Conservation (phyloP, 495 filamentous ascomycete species). For the Bathelium albidoporum region DNA sequence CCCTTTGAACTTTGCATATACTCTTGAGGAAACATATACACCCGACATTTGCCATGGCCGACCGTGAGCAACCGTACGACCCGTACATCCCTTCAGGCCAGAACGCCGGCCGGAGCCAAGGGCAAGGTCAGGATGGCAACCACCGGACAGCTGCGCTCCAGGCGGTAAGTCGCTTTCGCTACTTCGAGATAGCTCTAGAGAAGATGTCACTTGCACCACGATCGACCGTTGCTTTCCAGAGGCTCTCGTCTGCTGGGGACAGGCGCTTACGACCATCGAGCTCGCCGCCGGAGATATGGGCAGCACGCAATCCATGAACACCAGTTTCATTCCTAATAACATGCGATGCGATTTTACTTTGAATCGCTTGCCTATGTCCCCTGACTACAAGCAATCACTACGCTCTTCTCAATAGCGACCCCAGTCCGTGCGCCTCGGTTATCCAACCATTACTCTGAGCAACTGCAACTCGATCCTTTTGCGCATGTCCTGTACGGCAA, state of each 20-base stretch:
- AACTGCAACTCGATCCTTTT: not conserved
- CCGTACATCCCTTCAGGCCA: constrained; percentile 75
- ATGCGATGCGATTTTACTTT: not conserved
- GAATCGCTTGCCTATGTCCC: not conserved
- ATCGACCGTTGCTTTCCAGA: not conserved
- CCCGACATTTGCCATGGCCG: constrained; percentile 48
- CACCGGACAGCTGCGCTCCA: constrained; percentile 64
- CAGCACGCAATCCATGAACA: not conserved
- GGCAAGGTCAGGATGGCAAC: constrained; percentile 47
- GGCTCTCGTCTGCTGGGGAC: not conserved
- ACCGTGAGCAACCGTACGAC: constrained; percentile 72
- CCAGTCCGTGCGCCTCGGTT: not conserved
- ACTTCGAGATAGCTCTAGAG: not conserved
- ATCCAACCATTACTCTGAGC: not conserved
- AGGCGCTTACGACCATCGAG: not conserved
- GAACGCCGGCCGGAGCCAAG: constrained; percentile 36
- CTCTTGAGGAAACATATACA: not conserved
- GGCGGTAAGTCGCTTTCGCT: constrained; percentile 51
- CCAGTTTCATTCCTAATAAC: not conserved
- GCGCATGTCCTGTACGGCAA: not conserved
- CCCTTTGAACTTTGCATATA: not conserved
- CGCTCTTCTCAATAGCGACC: not conserved
- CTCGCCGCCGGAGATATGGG: not conserved
- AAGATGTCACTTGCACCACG: not conserved
- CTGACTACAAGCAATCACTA: not conserved